Percentiles rank a stretch among this genome's conserved stretches.
Evolutionary conservation across 2,329 filamentous ascomycete genomes (phyloP).

Genomic region (Arthrobotrys conoides): DNA sequence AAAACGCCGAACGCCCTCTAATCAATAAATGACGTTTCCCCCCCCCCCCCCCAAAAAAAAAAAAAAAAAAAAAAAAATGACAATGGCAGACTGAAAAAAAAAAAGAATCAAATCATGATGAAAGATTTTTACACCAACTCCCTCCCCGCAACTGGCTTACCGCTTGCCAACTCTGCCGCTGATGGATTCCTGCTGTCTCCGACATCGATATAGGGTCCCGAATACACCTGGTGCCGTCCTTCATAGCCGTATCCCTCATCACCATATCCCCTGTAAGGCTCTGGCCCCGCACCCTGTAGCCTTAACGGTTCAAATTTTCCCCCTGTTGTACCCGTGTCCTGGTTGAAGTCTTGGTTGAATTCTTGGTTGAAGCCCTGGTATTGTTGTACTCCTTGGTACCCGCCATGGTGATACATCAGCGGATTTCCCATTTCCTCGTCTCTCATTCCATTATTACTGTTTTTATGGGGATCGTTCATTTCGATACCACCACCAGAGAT

Average conservation of each 20-base stretch:
- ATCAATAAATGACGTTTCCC: too few relatives aligned
- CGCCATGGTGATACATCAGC: slow-evolving; percentile 30
- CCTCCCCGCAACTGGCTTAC: slow-evolving; percentile 19
- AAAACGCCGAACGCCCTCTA: slow-evolving; percentile 4
- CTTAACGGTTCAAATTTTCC: slow-evolving; percentile 34
- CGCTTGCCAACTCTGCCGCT: slow-evolving; percentile 11
- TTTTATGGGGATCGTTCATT: background rate
- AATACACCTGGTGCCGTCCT: background rate
- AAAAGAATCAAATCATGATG: background rate
- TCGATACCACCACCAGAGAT: slow-evolving; percentile 10
- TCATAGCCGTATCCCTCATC: background rate
- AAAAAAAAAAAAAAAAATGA: too few relatives aligned
- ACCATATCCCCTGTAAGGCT: slow-evolving; percentile 21
- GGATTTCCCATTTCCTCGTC: slow-evolving; percentile 44
- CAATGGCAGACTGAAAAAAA: background rate
- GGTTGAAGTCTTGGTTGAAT: background rate
- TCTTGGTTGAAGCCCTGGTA: background rate
- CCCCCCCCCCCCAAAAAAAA: too few relatives aligned
- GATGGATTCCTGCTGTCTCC: slow-evolving; percentile 12
- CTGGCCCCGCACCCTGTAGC: background rate
- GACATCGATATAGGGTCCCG: slow-evolving; percentile 16
- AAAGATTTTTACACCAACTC: slow-evolving; percentile 36
- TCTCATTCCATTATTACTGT: background rate
- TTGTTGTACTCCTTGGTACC: background rate
- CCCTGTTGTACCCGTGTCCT: slow-evolving; percentile 9